Evolutionary conservation across 2,329 filamentous ascomycete species (phyloP).

Genomic region (Nemania sp.): DNA sequence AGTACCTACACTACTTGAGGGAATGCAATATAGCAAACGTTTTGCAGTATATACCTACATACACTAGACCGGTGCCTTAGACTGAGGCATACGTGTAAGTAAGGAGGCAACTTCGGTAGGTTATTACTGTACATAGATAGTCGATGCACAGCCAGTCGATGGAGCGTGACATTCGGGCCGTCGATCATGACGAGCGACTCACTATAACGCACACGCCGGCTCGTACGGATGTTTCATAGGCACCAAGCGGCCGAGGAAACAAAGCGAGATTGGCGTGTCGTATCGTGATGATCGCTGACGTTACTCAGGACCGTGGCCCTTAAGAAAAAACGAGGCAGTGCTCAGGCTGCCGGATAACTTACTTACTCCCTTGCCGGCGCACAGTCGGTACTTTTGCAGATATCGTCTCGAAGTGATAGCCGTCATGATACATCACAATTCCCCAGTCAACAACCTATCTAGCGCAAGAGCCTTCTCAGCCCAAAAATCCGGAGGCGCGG

Average conservation of each 20-base stretch:
- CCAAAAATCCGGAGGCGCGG: conserved; percentile 16
- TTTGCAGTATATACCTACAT: neutral
- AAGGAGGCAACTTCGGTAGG: neutral
- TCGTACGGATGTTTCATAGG: conserved; percentile 30
- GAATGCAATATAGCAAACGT: conserved; percentile 9
- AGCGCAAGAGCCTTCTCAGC: neutral
- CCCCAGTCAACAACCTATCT: neutral
- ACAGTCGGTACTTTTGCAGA: neutral
- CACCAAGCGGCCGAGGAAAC: conserved; percentile 8
- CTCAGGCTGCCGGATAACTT: neutral
- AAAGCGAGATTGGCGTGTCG: conserved; percentile 16
- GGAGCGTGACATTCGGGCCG: conserved; percentile 34
- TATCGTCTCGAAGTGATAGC: too few relatives aligned
- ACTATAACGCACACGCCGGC: conserved; percentile 14
- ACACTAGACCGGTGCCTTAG: conserved; percentile 2
- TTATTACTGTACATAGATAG: conserved; percentile 14
- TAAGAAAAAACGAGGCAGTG: neutral
- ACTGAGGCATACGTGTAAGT: neutral
- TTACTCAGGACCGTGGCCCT: conserved; percentile 2
- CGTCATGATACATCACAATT: neutral
- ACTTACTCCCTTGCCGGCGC: conserved; percentile 8
- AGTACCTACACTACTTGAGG: conserved; percentile 3
- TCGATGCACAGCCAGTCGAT: conserved; percentile 17
- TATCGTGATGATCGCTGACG: conserved; percentile 10
- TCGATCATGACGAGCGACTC: conserved; percentile 28